Conservation (phyloP, 1,284 basidiomycete genomes). For the Sporisorium sorghi region DNA sequence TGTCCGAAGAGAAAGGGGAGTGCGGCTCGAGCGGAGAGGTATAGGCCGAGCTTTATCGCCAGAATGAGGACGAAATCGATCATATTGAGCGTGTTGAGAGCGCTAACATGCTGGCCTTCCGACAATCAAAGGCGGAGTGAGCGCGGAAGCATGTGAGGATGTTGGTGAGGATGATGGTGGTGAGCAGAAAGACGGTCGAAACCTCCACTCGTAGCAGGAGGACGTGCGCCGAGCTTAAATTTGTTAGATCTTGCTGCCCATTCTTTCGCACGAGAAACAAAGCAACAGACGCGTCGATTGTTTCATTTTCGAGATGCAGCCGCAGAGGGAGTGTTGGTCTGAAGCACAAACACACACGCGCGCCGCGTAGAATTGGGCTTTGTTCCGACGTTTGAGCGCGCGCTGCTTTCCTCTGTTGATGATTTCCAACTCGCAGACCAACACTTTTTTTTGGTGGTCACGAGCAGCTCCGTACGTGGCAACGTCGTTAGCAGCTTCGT, state of each 20-base stretch:
- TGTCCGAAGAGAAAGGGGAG: slow-evolving; percentile 64
- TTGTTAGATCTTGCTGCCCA: neutral
- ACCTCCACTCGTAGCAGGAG: neutral
- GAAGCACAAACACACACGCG: neutral
- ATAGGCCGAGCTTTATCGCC: slow-evolving; percentile 41
- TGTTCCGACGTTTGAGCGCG: slow-evolving; percentile 1
- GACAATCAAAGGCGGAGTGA: neutral
- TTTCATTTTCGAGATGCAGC: neutral
- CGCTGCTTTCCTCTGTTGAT: neutral
- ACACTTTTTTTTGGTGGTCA: slow-evolving; percentile 8
- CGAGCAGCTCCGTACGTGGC: neutral
- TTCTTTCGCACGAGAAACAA: neutral
- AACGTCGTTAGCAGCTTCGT: neutral
- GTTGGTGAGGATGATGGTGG: neutral
- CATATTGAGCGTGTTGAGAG: slow-evolving; percentile 8
- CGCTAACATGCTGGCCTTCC: slow-evolving; percentile 13
- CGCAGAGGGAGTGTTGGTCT: slow-evolving; percentile 3
- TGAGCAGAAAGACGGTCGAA: neutral
- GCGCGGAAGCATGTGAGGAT: neutral
- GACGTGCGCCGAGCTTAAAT: neutral
- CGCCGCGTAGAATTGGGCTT: slow-evolving; percentile 1
- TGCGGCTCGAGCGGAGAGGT: slow-evolving; percentile 36
- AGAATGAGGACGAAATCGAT: slow-evolving; percentile 41
- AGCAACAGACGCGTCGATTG: neutral
- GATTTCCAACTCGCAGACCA: slow-evolving; percentile 3